Conservation (phyloP, 805 yeast species). For the Lipomyces chichibuensis region DNA sequence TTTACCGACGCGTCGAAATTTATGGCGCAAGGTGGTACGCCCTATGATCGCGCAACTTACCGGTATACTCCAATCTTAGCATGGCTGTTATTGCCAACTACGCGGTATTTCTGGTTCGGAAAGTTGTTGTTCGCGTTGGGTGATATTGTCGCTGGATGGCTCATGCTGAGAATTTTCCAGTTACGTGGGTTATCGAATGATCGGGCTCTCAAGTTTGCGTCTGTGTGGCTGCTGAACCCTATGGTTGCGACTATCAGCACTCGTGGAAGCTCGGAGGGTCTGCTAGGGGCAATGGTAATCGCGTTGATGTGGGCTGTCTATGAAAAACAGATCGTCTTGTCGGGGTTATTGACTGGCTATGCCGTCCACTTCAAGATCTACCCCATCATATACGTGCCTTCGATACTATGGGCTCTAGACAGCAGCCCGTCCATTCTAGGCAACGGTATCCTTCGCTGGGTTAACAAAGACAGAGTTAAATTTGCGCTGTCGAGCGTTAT, state of each 20-base stretch:
- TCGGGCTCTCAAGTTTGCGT: conserved; percentile 51
- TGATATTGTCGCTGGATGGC: conserved; percentile 78
- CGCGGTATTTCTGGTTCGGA: conserved; percentile 64
- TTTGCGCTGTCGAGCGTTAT: conserved; percentile 50
- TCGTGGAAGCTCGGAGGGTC: conserved; percentile 90
- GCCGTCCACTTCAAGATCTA: conserved; percentile 89
- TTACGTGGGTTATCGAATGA: conserved; percentile 40
- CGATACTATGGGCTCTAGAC: conserved; percentile 43
- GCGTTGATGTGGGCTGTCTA: conserved; percentile 54
- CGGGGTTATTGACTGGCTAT: conserved; percentile 62
- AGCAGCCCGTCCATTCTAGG: conserved; percentile 31
- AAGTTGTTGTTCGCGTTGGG: conserved; percentile 74
- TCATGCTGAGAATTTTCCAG: conserved; percentile 53
- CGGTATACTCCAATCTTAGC: conserved; percentile 90
- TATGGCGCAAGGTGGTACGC: conserved; percentile 66
- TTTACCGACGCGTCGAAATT: conserved; percentile 88
- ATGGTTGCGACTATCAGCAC: conserved; percentile 93
- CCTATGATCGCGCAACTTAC: conserved; percentile 84
- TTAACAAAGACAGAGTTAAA: conserved; percentile 50
- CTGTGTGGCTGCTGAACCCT: conserved; percentile 89
- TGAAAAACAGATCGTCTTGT: conserved; percentile 45
- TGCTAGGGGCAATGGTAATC: conserved; percentile 77
- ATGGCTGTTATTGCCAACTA: conserved; percentile 78
- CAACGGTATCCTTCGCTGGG: conserved; percentile 40
- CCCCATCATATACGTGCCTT: conserved; percentile 85